Percentiles rank a stretch among this genome's conserved stretches.
phyloP scores from a whole-genome alignment of 2,329 filamentous ascomycete species.

The Tolypocladium endophyticum region DNA sequence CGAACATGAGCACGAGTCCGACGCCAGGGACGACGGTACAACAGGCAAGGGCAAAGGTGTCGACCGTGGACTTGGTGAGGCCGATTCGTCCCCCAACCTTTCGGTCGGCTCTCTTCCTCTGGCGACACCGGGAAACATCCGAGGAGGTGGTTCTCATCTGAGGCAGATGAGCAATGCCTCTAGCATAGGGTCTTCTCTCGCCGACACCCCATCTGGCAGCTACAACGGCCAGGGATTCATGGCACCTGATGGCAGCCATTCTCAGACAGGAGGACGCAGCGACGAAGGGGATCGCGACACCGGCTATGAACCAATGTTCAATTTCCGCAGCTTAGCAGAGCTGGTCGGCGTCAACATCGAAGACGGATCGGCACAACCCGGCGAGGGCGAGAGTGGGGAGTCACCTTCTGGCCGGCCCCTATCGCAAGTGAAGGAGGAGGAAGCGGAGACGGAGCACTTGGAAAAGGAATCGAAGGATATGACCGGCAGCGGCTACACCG shows the following conservation, averaged over 20 bases:
- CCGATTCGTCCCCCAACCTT: conserved; percentile 15
- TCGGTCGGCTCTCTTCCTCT: conserved; percentile 31
- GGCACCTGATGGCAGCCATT: conserved; percentile 31
- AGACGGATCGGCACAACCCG: conserved; percentile 23
- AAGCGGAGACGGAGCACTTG: conserved; percentile 19
- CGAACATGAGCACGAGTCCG: conserved; percentile 15
- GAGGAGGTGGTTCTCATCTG: conserved; percentile 59
- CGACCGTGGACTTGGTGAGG: conserved; percentile 36
- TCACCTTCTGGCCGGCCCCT: conserved; percentile 15
- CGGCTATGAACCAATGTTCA: conserved; percentile 70
- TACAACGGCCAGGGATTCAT: conserved; percentile 27
- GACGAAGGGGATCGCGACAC: conserved; percentile 41
- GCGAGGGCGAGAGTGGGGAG: conserved; percentile 17
- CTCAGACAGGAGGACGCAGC: conserved; percentile 37
- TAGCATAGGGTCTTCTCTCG: conserved; percentile 66
- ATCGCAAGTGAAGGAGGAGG: conserved; percentile 27
- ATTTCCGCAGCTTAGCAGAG: conserved; percentile 78
- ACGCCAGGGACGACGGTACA: conserved; percentile 18
- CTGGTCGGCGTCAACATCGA: conserved; percentile 63
- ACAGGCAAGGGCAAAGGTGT: conserved; percentile 59
- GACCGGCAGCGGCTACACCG: not conserved
- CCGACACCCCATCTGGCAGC: conserved; percentile 53
- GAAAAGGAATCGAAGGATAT: conserved; percentile 10
- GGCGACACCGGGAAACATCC: conserved; percentile 35
- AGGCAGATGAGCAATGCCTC: conserved; percentile 82